A percentile compares a stretch with the other conserved stretches of the same genome.
phyloP scores from a whole-genome alignment of 768 basidiomycete species.

The Russula compacta region DNA sequence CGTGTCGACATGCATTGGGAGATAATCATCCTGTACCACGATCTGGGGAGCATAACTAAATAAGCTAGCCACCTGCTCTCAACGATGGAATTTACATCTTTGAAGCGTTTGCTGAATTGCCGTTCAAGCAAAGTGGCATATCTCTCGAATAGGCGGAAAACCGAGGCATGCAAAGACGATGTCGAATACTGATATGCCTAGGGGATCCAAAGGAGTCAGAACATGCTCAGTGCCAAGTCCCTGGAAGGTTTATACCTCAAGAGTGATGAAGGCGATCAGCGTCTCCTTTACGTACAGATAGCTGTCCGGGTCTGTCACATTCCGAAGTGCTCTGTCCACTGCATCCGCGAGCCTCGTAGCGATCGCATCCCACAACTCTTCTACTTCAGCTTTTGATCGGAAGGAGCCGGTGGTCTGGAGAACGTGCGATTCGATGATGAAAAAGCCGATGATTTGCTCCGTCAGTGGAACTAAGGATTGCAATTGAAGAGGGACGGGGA shows the following conservation, averaged over 20 bases:
- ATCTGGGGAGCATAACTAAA: slow-evolving; percentile 39
- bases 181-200: slow-evolving; percentile 81
- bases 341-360: slow-evolving; percentile 62
- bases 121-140: slow-evolving; percentile 75
- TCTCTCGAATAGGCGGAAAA: slow-evolving; percentile 83
- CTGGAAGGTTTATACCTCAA: slow-evolving; percentile 53
- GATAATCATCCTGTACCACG: slow-evolving; percentile 77
- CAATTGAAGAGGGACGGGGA: slow-evolving; percentile 64
- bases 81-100: slow-evolving; percentile 41
- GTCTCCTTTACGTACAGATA: slow-evolving; percentile 80
- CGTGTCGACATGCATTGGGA: slow-evolving; percentile 70
- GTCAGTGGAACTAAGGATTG: slow-evolving; percentile 64
- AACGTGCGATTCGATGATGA: slow-evolving; percentile 92
- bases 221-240: background rate
- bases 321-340: slow-evolving; percentile 62
- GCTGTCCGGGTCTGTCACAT: slow-evolving; percentile 70
- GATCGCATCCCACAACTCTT: slow-evolving; percentile 91
- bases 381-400: slow-evolving; percentile 83
- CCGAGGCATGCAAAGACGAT: slow-evolving; percentile 68
- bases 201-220: background rate
- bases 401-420: slow-evolving; percentile 82
- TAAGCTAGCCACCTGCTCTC: background rate
- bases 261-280: slow-evolving; percentile 77
- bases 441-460: slow-evolving; percentile 94
- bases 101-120: slow-evolving; percentile 76